Evolutionary conservation across 106 monocot species (phyloP), one percentile per base, ranked within the genome.

Genomic region (Dendrobium catenatum): DNA sequence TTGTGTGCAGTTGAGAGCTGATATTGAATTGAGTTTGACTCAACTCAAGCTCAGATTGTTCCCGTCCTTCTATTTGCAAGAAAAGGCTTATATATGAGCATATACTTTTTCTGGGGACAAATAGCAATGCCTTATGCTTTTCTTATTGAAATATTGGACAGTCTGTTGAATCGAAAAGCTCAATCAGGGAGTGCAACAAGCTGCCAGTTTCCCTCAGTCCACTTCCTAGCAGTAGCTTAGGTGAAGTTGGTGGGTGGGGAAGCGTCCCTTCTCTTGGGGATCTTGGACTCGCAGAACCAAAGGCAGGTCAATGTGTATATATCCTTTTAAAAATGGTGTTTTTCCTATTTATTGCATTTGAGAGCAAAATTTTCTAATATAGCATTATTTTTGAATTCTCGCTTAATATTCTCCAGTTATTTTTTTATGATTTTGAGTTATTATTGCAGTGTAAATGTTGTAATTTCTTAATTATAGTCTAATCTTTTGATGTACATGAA

Each of bases 91-190:
- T 46, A 9, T 46, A 46, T 46, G 46, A 46, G 46, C 46, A 46
- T 46, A 46, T 46, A 46, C 46, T 46, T 46, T 46, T 46, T 46
- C 5, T 9, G 1, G 9, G 8, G 46, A 46, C 46, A 46, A 46
- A 46, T 7, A 46, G 6, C 46, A 46, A 46, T 46, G 46, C 46
- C 46, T 9, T 13, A 42, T 20, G 42, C 42, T 15, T 74, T 74
- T 74, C 74, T 2, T 75, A 73, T 42, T 78, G 43, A 74, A 61
- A 77, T 56, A 44, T 68, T 78, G 72, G 80, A 13, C 84, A 97
- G 97, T 85, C 89, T 46, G 92, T 91, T 77, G 97, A 98, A 87
- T 89, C 91, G 4, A 98, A 88, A 80, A 86, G 91, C 78, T 83
- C 80, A 24, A 82, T 93, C 56, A 92, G 97, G 88, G 72, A 26